Percentiles rank a stretch among this genome's conserved stretches.
phyloP scores from a whole-genome alignment of 768 basidiomycete genomes.

The Leccinum sublutescens region DNA sequence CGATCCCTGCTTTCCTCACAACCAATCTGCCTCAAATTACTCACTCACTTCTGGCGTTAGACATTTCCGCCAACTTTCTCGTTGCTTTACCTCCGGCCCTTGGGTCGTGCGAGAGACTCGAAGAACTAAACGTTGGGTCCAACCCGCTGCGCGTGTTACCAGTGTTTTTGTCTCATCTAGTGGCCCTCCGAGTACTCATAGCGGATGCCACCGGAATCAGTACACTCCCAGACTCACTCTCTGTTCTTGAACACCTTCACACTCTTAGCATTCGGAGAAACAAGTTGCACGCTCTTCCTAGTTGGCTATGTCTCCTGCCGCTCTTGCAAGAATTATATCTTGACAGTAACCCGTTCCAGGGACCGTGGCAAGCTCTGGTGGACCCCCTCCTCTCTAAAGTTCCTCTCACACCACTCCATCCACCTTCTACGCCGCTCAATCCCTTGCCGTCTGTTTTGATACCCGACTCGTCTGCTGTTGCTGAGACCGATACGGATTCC shows the following conservation, averaged over 20 bases:
- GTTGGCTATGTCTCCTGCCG: constrained; percentile 90
- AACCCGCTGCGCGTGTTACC: constrained; percentile 95
- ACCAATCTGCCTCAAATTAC: constrained; percentile 68
- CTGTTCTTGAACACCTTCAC: constrained; percentile 75
- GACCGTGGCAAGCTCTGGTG: constrained; percentile 87
- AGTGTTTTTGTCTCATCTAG: constrained; percentile 74
- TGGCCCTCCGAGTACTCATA: constrained; percentile 80
- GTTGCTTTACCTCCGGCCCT: constrained; percentile 81
- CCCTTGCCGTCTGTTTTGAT: constrained; percentile 49
- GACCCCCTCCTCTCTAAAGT: constrained; percentile 74
- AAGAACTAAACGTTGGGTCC: constrained; percentile 90
- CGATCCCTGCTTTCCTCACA: constrained; percentile 73
- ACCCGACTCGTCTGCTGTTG: constrained; percentile 43
- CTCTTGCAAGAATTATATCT: constrained; percentile 83
- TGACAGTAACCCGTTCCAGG: constrained; percentile 96
- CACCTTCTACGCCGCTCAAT: constrained; percentile 62
- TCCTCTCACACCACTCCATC: constrained; percentile 59
- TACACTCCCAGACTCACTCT: constrained; percentile 73
- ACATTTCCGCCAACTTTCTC: constrained; percentile 88
- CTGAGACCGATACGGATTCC: constrained; percentile 55
- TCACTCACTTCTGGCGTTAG: constrained; percentile 82
- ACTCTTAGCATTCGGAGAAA: constrained; percentile 89
- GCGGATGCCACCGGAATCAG: constrained; percentile 87
- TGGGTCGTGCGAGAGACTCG: constrained; percentile 74
- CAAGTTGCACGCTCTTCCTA: constrained; percentile 83